Conservation (phyloP, 306 rosid genomes). For the Senna siamea region DNA sequence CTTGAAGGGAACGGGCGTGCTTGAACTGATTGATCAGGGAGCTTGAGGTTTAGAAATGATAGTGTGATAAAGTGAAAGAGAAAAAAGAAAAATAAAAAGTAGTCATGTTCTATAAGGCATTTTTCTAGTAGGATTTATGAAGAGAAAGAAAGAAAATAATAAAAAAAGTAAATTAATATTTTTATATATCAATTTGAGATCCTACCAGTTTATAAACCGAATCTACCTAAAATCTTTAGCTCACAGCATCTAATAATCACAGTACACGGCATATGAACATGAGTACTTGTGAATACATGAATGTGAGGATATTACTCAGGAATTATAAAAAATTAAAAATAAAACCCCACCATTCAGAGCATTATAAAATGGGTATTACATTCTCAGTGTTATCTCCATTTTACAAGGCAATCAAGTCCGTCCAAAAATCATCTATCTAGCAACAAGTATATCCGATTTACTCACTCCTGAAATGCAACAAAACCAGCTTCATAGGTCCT, state of each 20-base stretch:
- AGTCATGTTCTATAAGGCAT: too few relatives aligned
- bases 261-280: constrained; percentile 20
- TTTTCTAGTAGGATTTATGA: too few relatives aligned
- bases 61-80: too few relatives aligned
- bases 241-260: constrained; percentile 22
- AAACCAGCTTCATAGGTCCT: constrained; percentile 53
- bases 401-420: constrained; percentile 49
- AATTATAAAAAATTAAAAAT: background rate
- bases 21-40: too few relatives aligned
- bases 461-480: constrained; percentile 51
- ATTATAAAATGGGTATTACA: constrained; percentile 48
- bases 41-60: too few relatives aligned
- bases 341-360: constrained; percentile 36
- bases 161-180: too few relatives aligned
- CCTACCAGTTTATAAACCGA: too few relatives aligned
- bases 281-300: background rate
- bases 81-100: too few relatives aligned
- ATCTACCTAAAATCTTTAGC: background rate
- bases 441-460: constrained; percentile 47
- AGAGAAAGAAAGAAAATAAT: too few relatives aligned
- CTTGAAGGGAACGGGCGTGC: too few relatives aligned
- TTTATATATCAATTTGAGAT: too few relatives aligned
- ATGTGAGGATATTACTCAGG: background rate
- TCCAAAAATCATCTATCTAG: constrained; percentile 41
- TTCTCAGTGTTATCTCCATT: constrained; percentile 43